These are phyloP conservation scores for Boletus sp. DNA, from an alignment of 768 basidiomycete genomes.

Conservation along the genomic window DNA sequence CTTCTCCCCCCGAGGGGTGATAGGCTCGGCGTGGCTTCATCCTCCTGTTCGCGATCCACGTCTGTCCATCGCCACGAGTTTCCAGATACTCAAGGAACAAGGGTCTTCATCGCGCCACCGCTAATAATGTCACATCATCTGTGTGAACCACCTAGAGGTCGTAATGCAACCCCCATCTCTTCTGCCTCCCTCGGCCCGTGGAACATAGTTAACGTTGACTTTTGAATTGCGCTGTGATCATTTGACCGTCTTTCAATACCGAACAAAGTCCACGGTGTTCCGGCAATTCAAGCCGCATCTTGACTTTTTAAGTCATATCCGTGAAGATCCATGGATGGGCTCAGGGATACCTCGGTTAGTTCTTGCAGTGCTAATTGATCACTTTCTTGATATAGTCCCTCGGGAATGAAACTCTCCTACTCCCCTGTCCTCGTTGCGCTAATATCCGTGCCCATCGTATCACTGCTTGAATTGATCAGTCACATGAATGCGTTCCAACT, in stretches of 20 bases:
- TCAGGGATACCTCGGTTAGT: not conserved
- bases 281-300: not conserved
- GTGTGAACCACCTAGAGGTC: not conserved
- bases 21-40: not conserved
- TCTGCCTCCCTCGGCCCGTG: not conserved
- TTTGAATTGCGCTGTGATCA: not conserved
- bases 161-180: not conserved
- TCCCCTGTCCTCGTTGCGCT: conserved; percentile 2
- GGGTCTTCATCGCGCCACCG: not conserved
- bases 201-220: not conserved
- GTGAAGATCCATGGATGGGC: not conserved
- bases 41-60: not conserved
- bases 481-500: conserved; percentile 18
- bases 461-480: conserved; percentile 4
- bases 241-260: not conserved
- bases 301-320: not conserved
- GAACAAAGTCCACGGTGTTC: not conserved
- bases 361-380: not conserved
- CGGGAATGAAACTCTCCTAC: conserved; percentile 15
- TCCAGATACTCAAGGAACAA: not conserved
- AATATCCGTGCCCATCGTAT: conserved; percentile 15
- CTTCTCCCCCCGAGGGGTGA: not conserved
- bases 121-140: not conserved
- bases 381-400: not conserved
- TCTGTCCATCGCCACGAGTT: not conserved